Evolutionary conservation across 2,329 filamentous ascomycete species (phyloP).

Genomic region (Nothophoma quercina): DNA sequence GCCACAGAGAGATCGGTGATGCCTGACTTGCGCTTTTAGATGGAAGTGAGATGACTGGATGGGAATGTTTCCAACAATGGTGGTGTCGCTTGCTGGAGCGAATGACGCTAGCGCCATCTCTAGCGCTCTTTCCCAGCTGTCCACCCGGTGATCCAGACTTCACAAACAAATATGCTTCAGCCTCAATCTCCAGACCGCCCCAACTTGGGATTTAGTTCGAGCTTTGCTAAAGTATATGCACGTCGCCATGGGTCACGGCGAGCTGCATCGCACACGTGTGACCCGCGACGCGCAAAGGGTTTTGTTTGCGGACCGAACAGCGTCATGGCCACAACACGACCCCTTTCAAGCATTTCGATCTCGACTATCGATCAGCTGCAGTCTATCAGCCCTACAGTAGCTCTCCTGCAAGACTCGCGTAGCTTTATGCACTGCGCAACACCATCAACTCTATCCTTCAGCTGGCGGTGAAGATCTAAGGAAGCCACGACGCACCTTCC

Average conservation of each 20-base stretch:
- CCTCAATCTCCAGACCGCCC: constrained; percentile 2
- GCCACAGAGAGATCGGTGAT: neutral
- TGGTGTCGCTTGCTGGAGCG: neutral
- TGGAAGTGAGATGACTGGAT: neutral
- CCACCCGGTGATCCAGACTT: neutral
- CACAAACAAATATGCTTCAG: constrained; percentile 1
- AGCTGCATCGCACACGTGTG: constrained; percentile 3
- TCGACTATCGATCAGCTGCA: constrained; percentile 3
- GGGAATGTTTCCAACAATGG: neutral
- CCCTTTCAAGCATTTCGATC: neutral
- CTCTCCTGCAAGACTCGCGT: neutral
- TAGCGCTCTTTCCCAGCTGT: constrained; percentile 10
- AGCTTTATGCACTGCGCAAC: neutral
- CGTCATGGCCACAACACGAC: neutral
- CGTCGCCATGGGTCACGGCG: neutral
- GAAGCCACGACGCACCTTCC: neutral
- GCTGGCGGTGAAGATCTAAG: constrained; percentile 4
- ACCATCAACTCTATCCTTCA: neutral
- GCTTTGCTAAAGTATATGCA: neutral
- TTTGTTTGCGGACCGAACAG: neutral
- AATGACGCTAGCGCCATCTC: constrained; percentile 1
- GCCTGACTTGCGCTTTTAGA: constrained; percentile 1
- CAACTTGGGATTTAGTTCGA: neutral
- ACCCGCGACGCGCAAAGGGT: neutral
- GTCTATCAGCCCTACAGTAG: neutral